Evolutionary conservation across 805 yeast genomes (phyloP).

Genomic region (Saturnispora sanitii): DNA sequence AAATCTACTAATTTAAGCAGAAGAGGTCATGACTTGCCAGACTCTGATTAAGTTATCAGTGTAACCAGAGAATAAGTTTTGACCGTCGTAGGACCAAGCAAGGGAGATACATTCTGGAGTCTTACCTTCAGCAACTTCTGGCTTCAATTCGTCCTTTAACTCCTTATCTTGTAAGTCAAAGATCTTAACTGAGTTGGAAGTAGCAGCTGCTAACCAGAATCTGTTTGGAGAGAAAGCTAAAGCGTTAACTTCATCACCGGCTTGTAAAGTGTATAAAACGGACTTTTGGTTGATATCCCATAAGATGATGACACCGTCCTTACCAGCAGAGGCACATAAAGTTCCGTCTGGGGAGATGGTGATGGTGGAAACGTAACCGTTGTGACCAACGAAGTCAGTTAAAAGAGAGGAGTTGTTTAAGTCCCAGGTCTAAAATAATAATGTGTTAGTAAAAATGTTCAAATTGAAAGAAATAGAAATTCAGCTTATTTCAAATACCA

Average conservation of each 20-base stretch:
- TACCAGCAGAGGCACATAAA: conserved; percentile 98
- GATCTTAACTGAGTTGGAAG: conserved; percentile 95
- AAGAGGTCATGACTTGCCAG: conserved; percentile 98
- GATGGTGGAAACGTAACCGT: conserved; percentile 95
- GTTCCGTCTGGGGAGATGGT: conserved; percentile 99
- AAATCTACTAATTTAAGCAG: conserved; percentile 21
- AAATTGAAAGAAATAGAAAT: too few species aligned
- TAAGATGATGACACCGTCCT: conserved; percentile 96
- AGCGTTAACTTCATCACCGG: conserved; percentile 96
- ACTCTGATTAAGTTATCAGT: conserved; percentile 99
- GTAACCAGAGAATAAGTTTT: conserved; percentile 99
- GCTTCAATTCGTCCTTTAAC: conserved; percentile 94
- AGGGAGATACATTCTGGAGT: conserved; percentile 97
- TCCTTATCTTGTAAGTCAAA: conserved; percentile 93
- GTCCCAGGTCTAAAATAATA: conserved; percentile 77
- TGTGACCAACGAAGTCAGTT: conserved; percentile 98
- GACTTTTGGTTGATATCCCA: conserved; percentile 89
- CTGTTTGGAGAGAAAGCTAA: conserved; percentile 99
- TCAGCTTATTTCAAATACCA: too few species aligned
- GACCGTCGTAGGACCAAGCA: conserved; percentile 99
- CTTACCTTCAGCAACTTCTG: conserved; percentile 93
- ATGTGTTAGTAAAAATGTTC: conserved; percentile 9
- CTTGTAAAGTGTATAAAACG: conserved; percentile 85
- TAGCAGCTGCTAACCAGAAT: conserved; percentile 99
- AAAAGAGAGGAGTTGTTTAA: conserved; percentile 60